These are phyloP conservation scores for Tylopilus intermedius DNA, from an alignment of 768 basidiomycete species.

Conservation along the genomic window DNA sequence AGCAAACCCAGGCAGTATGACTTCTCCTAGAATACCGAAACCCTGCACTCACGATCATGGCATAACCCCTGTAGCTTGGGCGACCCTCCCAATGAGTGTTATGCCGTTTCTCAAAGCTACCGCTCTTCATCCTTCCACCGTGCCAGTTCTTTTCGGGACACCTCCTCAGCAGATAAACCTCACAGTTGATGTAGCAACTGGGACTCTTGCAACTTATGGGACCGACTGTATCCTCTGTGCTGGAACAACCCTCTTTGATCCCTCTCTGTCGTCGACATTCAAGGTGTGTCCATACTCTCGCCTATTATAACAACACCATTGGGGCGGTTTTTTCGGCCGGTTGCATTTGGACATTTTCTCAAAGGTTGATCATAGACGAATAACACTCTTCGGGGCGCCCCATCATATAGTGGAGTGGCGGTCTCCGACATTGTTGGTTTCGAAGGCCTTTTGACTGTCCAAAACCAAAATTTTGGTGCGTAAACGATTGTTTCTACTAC, in stretches of 20 bases:
- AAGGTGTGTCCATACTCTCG: conserved; percentile 13
- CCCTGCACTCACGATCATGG: not conserved
- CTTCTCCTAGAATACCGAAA: not conserved
- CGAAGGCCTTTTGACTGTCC: conserved; percentile 14
- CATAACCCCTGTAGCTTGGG: conserved; percentile 21
- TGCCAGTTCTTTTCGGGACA: conserved; percentile 21
- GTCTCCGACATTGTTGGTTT: conserved; percentile 21
- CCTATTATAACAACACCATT: not conserved
- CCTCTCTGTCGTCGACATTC: conserved; percentile 21
- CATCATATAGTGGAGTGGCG: conserved; percentile 16
- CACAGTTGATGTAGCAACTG: conserved; percentile 18
- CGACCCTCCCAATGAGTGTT: conserved; percentile 22
- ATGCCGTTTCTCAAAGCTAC: conserved; percentile 9
- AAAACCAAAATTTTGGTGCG: conserved; percentile 16
- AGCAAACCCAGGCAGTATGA: conserved; percentile 16
- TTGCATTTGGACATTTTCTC: not conserved
- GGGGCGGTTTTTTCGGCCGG: not conserved
- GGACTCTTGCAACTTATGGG: conserved; percentile 13
- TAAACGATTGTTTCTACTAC: not conserved
- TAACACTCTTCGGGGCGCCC: conserved; percentile 9
- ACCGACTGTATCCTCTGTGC: conserved; percentile 26
- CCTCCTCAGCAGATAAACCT: conserved; percentile 26
- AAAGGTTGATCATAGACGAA: conserved; percentile 12
- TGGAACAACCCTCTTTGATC: conserved; percentile 19
- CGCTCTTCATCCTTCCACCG: conserved; percentile 11